phyloP scores from a whole-genome alignment of 2,329 filamentous ascomycete species.

The Xylariaceae sp. region DNA sequence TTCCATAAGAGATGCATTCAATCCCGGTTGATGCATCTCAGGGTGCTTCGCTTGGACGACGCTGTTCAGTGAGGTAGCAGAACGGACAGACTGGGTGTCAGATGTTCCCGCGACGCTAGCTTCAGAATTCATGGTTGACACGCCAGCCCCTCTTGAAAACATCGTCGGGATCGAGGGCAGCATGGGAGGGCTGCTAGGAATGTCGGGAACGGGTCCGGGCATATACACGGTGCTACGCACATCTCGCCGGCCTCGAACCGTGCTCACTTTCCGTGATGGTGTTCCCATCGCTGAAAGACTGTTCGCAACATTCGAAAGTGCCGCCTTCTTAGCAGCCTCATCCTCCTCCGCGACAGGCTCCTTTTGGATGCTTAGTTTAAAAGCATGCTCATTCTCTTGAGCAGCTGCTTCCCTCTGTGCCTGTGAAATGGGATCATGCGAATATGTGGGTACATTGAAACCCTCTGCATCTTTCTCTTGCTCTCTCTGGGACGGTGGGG shows the following conservation, averaged over 20 bases:
- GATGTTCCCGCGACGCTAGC: conserved; percentile 56
- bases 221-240: conserved; percentile 87
- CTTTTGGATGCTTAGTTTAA: conserved; percentile 75
- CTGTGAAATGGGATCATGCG: conserved; percentile 62
- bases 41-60: conserved; percentile 70
- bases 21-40: conserved; percentile 70
- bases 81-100: conserved; percentile 88
- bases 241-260: conserved; percentile 81
- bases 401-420: conserved; percentile 62
- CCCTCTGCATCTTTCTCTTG: conserved; percentile 65
- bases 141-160: conserved; percentile 41
- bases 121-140: conserved; percentile 58
- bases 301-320: conserved; percentile 69
- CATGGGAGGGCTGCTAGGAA: conserved; percentile 24
- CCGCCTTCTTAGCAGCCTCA: conserved; percentile 65
- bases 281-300: conserved; percentile 60
- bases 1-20: conserved; percentile 87
- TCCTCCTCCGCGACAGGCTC: conserved; percentile 75
- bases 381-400: conserved; percentile 60
- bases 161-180: conserved; percentile 36
- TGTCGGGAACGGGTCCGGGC: conserved; percentile 41
- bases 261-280: conserved; percentile 66
- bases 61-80: conserved; percentile 71
- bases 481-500: conserved; percentile 43
- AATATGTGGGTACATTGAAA: conserved; percentile 63